These are phyloP conservation scores for Diaporthe vexans DNA, from an alignment of 2,329 filamentous ascomycete genomes.

Conservation along the genomic window DNA sequence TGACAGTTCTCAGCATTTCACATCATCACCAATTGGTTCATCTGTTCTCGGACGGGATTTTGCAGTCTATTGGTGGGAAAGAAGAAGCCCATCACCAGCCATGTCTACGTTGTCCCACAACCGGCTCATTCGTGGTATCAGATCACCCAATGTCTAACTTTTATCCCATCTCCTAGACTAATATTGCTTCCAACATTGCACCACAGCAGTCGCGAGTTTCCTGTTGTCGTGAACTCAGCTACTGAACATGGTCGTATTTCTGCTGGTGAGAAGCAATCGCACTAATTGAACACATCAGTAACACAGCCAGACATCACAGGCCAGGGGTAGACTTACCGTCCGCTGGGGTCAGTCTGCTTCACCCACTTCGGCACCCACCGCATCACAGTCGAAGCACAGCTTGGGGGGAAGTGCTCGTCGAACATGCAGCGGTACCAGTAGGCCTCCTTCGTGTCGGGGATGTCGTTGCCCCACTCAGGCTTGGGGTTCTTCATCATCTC, in stretches of 20 bases:
- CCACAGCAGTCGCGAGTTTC: not conserved
- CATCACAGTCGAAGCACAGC: conserved; percentile 93
- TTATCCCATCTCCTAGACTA: not conserved
- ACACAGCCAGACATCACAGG: not conserved
- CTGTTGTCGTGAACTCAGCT: not conserved
- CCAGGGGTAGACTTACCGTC: conserved; percentile 72
- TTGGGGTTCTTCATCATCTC: conserved; percentile 99
- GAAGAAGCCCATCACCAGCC: not conserved
- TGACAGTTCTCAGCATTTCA: not conserved
- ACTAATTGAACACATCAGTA: conserved; percentile 58
- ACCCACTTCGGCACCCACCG: conserved; percentile 98
- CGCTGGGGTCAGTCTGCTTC: conserved; percentile 94
- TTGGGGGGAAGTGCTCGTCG: conserved; percentile 96
- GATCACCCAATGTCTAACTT: conserved; percentile 4
- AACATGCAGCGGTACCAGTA: conserved; percentile 99
- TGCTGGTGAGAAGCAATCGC: conserved; percentile 82
- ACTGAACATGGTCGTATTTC: conserved; percentile 73
- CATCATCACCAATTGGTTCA: not conserved
- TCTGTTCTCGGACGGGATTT: not conserved
- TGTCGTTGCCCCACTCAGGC: conserved; percentile 92
- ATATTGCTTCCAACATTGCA: not conserved
- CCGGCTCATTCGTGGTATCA: conserved; percentile 6
- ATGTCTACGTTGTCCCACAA: not conserved
- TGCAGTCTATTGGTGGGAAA: conserved; percentile 4
- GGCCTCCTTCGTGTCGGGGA: conserved; percentile 97